Conservation (phyloP, 75 land plant species). For the Isoetes taiwanensis region DNA sequence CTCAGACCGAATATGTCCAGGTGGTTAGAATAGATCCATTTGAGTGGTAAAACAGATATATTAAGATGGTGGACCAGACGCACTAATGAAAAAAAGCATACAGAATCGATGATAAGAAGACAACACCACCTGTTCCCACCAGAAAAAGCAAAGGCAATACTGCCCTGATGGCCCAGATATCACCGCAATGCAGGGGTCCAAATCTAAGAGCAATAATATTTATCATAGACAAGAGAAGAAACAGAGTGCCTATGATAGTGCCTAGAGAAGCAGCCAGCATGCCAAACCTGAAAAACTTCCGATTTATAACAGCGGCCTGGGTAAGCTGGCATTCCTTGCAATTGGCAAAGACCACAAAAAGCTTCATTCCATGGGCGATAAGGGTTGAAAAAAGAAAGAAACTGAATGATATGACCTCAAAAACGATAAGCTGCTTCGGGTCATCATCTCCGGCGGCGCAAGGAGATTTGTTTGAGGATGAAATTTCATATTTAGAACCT, state of each 20-base stretch:
- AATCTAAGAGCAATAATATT: slow-evolving; percentile 63
- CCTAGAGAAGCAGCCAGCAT: slow-evolving; percentile 78
- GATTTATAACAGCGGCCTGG: slow-evolving; percentile 13
- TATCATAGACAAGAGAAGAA: slow-evolving; percentile 72
- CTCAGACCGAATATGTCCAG: no score
- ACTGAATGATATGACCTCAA: slow-evolving; percentile 80
- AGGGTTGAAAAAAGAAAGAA: slow-evolving; percentile 92
- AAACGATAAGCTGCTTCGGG: slow-evolving; percentile 54
- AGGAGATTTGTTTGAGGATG: no score
- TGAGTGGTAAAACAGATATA: no score
- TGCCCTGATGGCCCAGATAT: slow-evolving; percentile 31
- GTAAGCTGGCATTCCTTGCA: no score
- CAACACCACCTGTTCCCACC: slow-evolving; percentile 46
- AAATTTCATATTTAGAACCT: no score
- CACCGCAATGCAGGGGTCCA: slow-evolving; percentile 56
- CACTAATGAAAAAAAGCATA: slow-evolving; percentile 52
- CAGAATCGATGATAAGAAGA: slow-evolving; percentile 66
- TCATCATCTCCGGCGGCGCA: no score
- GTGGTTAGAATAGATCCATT: no score
- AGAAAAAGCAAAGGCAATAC: slow-evolving; percentile 38
- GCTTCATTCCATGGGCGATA: slow-evolving; percentile 73
- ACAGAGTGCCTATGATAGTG: slow-evolving; percentile 64
- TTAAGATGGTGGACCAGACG: no score
- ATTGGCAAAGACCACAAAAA: slow-evolving; percentile 53
- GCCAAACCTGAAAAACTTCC: slow-evolving; percentile 40